phyloP scores from a whole-genome alignment of 1,284 basidiomycete species.

The Sporisorium graminicola region DNA sequence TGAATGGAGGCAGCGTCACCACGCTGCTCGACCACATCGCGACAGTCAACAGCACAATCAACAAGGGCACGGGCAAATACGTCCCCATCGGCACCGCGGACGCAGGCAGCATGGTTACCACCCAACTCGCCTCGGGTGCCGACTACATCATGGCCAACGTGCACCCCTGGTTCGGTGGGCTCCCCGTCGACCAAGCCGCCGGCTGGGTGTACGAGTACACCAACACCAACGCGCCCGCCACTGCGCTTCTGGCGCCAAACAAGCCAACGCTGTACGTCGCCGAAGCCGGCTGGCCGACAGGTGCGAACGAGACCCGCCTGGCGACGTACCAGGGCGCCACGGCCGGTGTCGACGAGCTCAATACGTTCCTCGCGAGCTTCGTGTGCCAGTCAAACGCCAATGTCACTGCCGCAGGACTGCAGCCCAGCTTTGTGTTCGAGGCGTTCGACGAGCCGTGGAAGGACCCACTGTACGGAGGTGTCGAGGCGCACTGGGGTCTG shows the following conservation, averaged over 20 bases:
- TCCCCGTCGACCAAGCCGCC: slow-evolving; percentile 79
- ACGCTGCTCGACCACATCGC: slow-evolving; percentile 78
- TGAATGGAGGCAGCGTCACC: slow-evolving; percentile 38
- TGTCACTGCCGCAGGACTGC: slow-evolving; percentile 74
- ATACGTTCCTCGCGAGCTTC: slow-evolving; percentile 81
- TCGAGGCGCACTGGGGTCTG: slow-evolving; percentile 75
- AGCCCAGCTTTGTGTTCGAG: slow-evolving; percentile 72
- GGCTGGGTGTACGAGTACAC: slow-evolving; percentile 78
- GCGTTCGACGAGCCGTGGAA: slow-evolving; percentile 90
- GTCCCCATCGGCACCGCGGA: slow-evolving; percentile 89
- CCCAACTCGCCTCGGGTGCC: slow-evolving; percentile 76
- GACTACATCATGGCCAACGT: slow-evolving; percentile 82
- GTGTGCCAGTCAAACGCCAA: slow-evolving; percentile 88
- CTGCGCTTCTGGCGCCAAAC: slow-evolving; percentile 73
- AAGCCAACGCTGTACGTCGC: slow-evolving; percentile 81
- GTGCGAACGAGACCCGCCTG: slow-evolving; percentile 67
- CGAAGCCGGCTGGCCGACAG: slow-evolving; percentile 93
- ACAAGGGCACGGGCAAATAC: slow-evolving; percentile 70
- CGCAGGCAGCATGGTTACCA: slow-evolving; percentile 82
- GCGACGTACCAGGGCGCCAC: slow-evolving; percentile 42
- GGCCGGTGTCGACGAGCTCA: slow-evolving; percentile 51
- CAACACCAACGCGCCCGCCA: slow-evolving; percentile 74
- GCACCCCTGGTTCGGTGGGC: slow-evolving; percentile 80
- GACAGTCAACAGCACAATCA: slow-evolving; percentile 75
- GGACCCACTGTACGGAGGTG: slow-evolving; percentile 81